Conservation (phyloP, 352 stramenopile species). For the Globisporangium recalcitrans region DNA sequence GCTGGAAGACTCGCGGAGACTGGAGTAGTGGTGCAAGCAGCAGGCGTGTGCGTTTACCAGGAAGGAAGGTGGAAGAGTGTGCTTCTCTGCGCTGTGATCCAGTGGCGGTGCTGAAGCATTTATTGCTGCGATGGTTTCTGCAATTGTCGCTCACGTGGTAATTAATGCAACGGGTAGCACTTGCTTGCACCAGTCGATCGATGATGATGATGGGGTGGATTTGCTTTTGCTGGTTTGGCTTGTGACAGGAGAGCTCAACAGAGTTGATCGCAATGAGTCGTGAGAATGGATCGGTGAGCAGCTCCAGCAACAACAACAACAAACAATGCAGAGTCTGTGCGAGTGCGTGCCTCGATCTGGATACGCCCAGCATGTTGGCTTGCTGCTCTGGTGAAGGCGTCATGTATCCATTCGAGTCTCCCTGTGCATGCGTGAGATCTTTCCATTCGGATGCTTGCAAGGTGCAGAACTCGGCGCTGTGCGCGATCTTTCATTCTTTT, state of each 20-base stretch:
- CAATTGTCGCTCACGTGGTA: neutral
- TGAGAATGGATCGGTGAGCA: too few relatives aligned
- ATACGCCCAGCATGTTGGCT: neutral
- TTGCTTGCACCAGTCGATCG: neutral
- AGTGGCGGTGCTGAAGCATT: neutral
- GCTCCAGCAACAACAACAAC: neutral
- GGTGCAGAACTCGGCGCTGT: neutral
- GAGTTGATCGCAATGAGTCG: too few relatives aligned
- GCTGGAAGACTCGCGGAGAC: neutral
- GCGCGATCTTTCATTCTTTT: neutral
- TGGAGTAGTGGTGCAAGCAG: neutral
- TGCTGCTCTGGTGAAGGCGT: neutral
- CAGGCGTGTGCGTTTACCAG: neutral
- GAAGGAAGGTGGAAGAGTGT: neutral
- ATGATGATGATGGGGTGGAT: neutral
- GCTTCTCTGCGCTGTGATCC: neutral
- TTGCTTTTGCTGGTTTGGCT: too few relatives aligned
- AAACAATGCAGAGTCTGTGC: neutral
- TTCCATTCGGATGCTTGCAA: neutral
- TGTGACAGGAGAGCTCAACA: neutral
- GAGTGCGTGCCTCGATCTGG: neutral
- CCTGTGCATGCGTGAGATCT: neutral
- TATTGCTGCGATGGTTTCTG: neutral
- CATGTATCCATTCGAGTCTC: neutral
- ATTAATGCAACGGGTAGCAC: neutral